phyloP scores from a whole-genome alignment of 768 basidiomycete genomes.

The Macrolepiota fuliginosa region DNA sequence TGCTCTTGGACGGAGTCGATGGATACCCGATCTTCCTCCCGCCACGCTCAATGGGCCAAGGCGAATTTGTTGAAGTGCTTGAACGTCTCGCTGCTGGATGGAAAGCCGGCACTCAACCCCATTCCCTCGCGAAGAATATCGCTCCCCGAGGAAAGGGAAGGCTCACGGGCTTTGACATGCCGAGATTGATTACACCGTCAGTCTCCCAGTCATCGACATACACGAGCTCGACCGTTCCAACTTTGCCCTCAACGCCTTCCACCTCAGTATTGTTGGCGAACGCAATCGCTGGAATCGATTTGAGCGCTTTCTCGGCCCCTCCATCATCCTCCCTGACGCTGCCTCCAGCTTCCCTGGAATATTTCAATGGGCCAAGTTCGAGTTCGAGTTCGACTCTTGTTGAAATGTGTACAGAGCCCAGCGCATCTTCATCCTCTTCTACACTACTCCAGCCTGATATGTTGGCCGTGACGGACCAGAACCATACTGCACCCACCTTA shows the following conservation, averaged over 20 bases:
- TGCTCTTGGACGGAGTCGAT: conserved; percentile 77
- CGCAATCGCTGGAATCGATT: conserved; percentile 6
- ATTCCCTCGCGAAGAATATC: conserved; percentile 36
- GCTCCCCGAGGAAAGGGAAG: conserved; percentile 33
- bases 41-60: conserved; percentile 86
- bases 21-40: conserved; percentile 88
- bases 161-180: conserved; percentile 36
- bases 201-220: conserved; percentile 1
- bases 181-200: conserved; percentile 24
- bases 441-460: conserved; percentile 13
- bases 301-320: background rate
- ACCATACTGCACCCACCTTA: background rate
- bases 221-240: background rate
- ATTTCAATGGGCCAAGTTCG: background rate
- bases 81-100: conserved; percentile 80
- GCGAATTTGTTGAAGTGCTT: conserved; percentile 83
- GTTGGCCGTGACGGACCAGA: background rate
- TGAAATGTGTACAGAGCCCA: background rate
- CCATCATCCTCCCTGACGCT: conserved; percentile 13
- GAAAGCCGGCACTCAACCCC: conserved; percentile 61
- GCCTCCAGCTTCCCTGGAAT: background rate
- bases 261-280: conserved; percentile 10
- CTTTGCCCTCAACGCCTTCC: conserved; percentile 3
- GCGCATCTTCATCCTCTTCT: conserved; percentile 11
- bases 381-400: background rate